Evolutionary conservation across 306 rosid species (phyloP), one percentile per base, ranked within the genome.

Genomic region (Vigna trinervia): DNA sequence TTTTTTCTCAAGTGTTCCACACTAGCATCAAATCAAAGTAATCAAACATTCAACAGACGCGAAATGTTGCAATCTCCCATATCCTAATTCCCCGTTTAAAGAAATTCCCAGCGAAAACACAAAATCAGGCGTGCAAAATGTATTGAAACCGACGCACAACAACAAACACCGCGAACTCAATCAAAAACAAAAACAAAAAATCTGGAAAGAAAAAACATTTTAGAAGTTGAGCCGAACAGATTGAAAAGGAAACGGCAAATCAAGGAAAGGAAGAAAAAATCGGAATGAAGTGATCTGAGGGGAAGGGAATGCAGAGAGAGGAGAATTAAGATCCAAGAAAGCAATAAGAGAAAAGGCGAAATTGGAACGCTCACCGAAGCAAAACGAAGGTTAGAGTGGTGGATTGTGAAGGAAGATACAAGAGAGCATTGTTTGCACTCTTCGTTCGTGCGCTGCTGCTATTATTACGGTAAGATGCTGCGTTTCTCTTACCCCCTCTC

Each of bases 391-490:
- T 4, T 64, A 64, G 50, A 64, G 70, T 38, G 70, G 50, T 64
- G 70, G 70, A 64, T 61, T 61, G 67, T 6, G 67, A 61, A 30
- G 12, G 22, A 36, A 1, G n/a, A 38, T 17, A 13, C 9, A 64
- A 64, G 15, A 64, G 15, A 64, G 30, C 70, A 64, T 38, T 9
- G 30, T 64, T 34, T 51, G 50, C 11, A 11, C 5, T 11, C 8
- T 57, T 59, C 3, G 17, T 59, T 12, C 8, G 14, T 57, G 13
- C 15, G 22, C 2, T 26, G 67, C 5, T 30, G 45, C 67, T 62
- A 62, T 62, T 34, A 62, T 62, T 62, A 34, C 9, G 46, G 3
- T 62, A 15, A 62, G 22, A 61, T 61, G 68, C 23, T 61, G 32
- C 7, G 65, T 32, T 61, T 8, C 48, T 6, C n/a, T 64, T 34